These are phyloP conservation scores for Coriaria nepalensis DNA, from an alignment of 306 rosid species.

Conservation along the genomic window DNA sequence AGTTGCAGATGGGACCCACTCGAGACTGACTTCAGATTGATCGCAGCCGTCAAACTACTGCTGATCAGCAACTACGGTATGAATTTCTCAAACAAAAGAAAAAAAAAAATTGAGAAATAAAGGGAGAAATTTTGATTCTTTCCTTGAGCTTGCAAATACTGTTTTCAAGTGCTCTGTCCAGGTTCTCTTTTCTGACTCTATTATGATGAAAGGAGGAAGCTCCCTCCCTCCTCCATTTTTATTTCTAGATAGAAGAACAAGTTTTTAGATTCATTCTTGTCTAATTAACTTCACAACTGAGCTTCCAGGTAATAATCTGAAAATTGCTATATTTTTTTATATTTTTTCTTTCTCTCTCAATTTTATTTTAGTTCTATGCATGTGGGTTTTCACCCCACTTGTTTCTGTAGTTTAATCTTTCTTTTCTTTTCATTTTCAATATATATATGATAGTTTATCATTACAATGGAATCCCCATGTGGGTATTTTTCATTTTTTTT, in stretches of 20 bases:
- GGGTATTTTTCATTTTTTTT: too few species aligned
- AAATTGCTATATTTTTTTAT: background rate
- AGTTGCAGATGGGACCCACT: too few species aligned
- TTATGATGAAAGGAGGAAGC: background rate
- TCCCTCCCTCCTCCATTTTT: too few species aligned
- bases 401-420: conserved; percentile 13
- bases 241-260: too few species aligned
- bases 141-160: conserved; percentile 17
- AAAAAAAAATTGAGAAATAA: too few species aligned
- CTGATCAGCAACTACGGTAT: too few species aligned
- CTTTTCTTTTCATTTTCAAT: conserved; percentile 6
- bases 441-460: background rate
- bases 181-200: background rate
- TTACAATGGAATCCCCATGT: background rate
- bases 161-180: too few species aligned
- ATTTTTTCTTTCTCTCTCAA: background rate
- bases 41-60: too few species aligned
- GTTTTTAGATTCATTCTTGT: too few species aligned
- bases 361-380: conserved; percentile 14
- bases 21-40: too few species aligned
- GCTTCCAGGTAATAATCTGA: background rate
- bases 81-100: too few species aligned
- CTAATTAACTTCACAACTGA: background rate
- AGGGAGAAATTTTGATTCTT: conserved; percentile 28
- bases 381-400: conserved; percentile 25